Evolutionary conservation across 2,329 filamentous ascomycete genomes (phyloP).

Genomic region (Cladorrhinum sp.): DNA sequence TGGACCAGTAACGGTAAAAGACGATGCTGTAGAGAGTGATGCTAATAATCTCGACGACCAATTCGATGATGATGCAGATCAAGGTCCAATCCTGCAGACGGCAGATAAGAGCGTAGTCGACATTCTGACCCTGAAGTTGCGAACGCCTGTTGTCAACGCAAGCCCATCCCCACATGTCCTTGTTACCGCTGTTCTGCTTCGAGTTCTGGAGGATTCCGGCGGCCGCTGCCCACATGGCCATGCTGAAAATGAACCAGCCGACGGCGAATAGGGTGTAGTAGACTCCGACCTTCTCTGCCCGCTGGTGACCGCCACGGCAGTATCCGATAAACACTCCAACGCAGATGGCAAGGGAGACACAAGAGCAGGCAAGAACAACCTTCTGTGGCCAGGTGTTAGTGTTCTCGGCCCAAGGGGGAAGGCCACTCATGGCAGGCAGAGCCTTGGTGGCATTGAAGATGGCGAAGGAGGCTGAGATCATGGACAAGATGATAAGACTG

Average conservation of each 20-base stretch:
- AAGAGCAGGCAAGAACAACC: conserved; percentile 73
- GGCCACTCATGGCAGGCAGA: conserved; percentile 71
- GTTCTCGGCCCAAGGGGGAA: conserved; percentile 78
- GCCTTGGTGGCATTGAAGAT: conserved; percentile 87
- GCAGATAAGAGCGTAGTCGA: conserved; percentile 88
- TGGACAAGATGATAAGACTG: conserved; percentile 87
- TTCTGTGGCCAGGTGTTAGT: conserved; percentile 90
- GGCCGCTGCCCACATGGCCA: conserved; percentile 87
- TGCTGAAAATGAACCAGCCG: conserved; percentile 88
- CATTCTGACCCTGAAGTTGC: conserved; percentile 72
- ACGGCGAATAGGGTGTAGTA: conserved; percentile 96
- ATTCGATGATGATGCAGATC: conserved; percentile 95
- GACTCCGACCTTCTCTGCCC: conserved; percentile 87
- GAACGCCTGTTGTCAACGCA: conserved; percentile 84
- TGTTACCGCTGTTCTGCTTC: conserved; percentile 67
- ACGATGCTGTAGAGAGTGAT: conserved; percentile 91
- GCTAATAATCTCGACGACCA: conserved; percentile 87
- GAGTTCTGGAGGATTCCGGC: conserved; percentile 80
- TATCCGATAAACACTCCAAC: conserved; percentile 80
- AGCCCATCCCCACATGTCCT: conserved; percentile 99
- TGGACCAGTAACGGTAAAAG: conserved; percentile 97
- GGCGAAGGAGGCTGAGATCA: conserved; percentile 81
- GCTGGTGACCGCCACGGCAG: conserved; percentile 79
- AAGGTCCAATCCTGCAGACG: conserved; percentile 90
- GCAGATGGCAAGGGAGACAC: conserved; percentile 76